Evolutionary conservation across 441 rosid species (phyloP), one percentile per base, ranked within the genome.

Genomic region (Populus hybrid): DNA sequence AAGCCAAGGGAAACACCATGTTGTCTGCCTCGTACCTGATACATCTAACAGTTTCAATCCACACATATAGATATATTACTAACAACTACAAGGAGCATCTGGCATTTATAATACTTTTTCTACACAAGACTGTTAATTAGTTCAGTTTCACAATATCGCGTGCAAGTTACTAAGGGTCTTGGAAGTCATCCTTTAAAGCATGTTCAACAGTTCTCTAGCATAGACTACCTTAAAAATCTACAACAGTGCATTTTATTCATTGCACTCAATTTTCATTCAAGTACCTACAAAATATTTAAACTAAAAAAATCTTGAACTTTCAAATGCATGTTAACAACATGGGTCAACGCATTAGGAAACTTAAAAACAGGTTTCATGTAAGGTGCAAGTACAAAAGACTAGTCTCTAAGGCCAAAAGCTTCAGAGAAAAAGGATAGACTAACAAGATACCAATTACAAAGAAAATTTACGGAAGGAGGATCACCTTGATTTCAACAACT

Each of bases 401-500:
- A n/a, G 74, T 36, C 16, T 31, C 69, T 77, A 24, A 45, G 12
- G 33, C 21, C 7, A 61, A 53, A 29, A 66, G 36, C 68, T 38
- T 61, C 61, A 28, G 3, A 8, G 12, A 28, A 63, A 21, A 78
- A 76, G 31, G 21, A n/a, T 9, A 1, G 26, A 28, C 12, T 40
- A 40, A 21, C 20, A 66, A 68, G 56, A 68, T 33, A 68, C 72
- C 40, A n/a, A 76, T 12, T 74, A 78, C 65, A 50, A 74, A 68
- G 69, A 64, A 64, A 78, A 61, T 33, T 24, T 29, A 7, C 50
- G 20, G 71, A 64, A 68, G 72, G 50, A 76, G 77, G 77, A 78
- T 72, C 83, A 93, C 99, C 97, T 85, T 89, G 72, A 97, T 93
- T 87, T 91, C 97, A 56, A 76, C 71, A 75, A 93, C 78, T 88